These are phyloP conservation scores for Musa schizocarpa DNA, from an alignment of 176 grass and related monocot species.

Conservation along the genomic window DNA sequence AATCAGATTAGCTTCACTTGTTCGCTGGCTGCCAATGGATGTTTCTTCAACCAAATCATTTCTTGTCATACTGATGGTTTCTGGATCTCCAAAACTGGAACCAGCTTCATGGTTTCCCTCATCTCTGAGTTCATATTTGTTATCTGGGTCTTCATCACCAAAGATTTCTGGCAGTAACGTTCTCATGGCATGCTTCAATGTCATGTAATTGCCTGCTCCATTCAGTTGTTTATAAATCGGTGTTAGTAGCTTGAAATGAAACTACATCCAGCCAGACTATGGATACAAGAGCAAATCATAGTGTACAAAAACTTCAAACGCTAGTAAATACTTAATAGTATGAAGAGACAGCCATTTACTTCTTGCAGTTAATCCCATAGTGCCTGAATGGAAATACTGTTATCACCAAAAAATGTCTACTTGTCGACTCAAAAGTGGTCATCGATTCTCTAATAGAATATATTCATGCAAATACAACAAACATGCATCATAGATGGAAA, in stretches of 20 bases:
- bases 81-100: conserved; percentile 22
- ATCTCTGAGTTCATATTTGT: conserved; percentile 1
- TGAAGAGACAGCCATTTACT: not conserved
- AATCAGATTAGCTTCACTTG: conserved; percentile 47
- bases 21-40: not conserved
- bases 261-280: not conserved
- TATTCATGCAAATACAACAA: not conserved
- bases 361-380: not conserved
- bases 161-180: conserved; percentile 67
- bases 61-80: not conserved
- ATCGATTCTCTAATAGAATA: not conserved
- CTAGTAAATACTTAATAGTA: not conserved
- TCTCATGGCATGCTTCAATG: conserved; percentile 45
- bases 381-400: not conserved
- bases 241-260: not conserved
- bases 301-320: not conserved
- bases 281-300: not conserved
- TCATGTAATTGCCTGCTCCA: conserved; percentile 37
- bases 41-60: conserved; percentile 13
- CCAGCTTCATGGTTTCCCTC: conserved; percentile 8
- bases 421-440: not conserved
- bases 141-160: not conserved
- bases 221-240: not conserved
- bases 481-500: not conserved
- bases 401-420: not conserved